Percentiles rank a stretch among this genome's conserved stretches.
These are phyloP conservation scores for Zymoseptoria pseudotritici DNA, from an alignment of 2,329 filamentous ascomycete genomes.

Conservation along the genomic window DNA sequence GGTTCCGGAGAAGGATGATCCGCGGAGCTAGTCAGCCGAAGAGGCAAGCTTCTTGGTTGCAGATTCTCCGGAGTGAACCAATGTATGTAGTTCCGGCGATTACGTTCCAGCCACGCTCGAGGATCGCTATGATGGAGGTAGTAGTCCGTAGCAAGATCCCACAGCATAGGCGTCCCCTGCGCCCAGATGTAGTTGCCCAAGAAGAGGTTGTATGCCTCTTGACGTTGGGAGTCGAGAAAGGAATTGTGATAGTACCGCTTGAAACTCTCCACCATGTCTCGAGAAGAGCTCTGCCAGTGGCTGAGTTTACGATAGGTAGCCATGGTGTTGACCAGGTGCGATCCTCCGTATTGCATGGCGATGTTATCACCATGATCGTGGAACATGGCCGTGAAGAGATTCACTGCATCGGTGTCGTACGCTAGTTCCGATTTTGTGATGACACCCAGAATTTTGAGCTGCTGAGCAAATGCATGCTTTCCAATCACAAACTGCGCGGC, in stretches of 20 bases:
- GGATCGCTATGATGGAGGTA: constrained; percentile 90
- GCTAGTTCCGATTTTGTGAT: constrained; percentile 71
- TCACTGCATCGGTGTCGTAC: constrained; percentile 92
- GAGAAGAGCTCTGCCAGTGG: constrained; percentile 94
- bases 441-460: constrained; percentile 85
- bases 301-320: constrained; percentile 98
- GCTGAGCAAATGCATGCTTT: constrained; percentile 84
- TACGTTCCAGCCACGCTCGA: constrained; percentile 58
- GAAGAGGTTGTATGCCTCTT: constrained; percentile 97
- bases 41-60: constrained; percentile 53
- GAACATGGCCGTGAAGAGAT: constrained; percentile 93
- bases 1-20: constrained; percentile 9
- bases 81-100: constrained; percentile 65
- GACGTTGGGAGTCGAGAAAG: constrained; percentile 92
- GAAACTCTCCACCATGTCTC: constrained; percentile 98
- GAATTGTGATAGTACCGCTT: constrained; percentile 99
- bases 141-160: constrained; percentile 92
- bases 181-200: constrained; percentile 89
- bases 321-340: constrained; percentile 97
- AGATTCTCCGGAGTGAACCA: constrained; percentile 79
- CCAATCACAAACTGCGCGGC: constrained; percentile 97
- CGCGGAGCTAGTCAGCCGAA: constrained; percentile 17
- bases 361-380: constrained; percentile 97
- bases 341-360: constrained; percentile 93
- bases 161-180: constrained; percentile 86